Evolutionary conservation across 1,139 yeast species (phyloP).

Genomic region (Nakaseomyces kungkrabaensis): DNA sequence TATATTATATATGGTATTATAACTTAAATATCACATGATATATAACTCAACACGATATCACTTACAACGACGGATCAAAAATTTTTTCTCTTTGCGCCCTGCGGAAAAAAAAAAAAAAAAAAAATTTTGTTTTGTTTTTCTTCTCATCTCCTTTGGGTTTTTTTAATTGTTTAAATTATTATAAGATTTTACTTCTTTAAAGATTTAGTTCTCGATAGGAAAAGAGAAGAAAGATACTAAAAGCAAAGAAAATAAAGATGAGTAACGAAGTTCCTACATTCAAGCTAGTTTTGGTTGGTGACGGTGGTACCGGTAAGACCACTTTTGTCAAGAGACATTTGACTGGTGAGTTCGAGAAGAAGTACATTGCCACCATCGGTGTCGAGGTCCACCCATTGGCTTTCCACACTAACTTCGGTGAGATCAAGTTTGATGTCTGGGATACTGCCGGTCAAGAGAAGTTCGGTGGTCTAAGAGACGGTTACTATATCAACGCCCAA

Average conservation of each 20-base stretch:
- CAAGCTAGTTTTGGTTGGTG: constrained; percentile 97
- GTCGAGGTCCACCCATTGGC: constrained; percentile 99
- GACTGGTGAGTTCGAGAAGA: constrained; percentile 99
- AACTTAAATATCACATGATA: too few relatives aligned
- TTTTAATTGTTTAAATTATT: too few relatives aligned
- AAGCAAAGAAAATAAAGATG: neutral
- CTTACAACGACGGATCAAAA: neutral
- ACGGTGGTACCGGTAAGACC: constrained; percentile 99
- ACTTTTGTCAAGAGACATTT: constrained; percentile 99
- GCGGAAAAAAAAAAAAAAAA: neutral
- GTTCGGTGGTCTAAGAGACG: constrained; percentile 99
- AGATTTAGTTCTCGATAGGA: neutral
- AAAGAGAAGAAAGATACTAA: neutral
- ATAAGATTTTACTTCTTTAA: too few relatives aligned
- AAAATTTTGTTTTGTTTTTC: too few relatives aligned
- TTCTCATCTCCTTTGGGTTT: too few relatives aligned
- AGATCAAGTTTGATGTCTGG: constrained; percentile 98
- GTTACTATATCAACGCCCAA: constrained; percentile 98
- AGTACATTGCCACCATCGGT: constrained; percentile 98
- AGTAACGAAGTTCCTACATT: constrained; percentile 78
- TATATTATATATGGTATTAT: neutral
- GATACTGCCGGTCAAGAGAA: constrained; percentile 99
- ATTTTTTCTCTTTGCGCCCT: neutral
- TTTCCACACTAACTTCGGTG: constrained; percentile 97
- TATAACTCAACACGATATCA: neutral